Percentiles rank a stretch among this genome's conserved stretches.
These are phyloP conservation scores for Dinochytrium kinnereticum DNA, from an alignment of 371 early-diverging fungal genomes.

Conservation along the genomic window DNA sequence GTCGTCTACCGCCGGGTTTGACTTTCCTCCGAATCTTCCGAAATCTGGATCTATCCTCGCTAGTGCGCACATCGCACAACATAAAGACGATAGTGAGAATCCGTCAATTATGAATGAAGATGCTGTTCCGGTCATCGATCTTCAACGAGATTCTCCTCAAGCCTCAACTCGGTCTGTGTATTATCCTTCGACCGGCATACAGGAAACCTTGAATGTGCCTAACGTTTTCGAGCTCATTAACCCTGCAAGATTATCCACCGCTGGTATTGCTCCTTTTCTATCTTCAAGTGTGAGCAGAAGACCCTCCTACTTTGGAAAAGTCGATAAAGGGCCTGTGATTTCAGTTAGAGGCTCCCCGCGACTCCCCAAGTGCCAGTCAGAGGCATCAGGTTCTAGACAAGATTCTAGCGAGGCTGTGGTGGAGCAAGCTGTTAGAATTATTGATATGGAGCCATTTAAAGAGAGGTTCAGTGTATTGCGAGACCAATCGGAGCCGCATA, in stretches of 20 bases:
- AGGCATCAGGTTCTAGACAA: too few relatives aligned
- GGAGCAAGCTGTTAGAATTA: too few relatives aligned
- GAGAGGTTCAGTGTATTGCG: too few relatives aligned
- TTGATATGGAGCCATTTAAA: too few relatives aligned
- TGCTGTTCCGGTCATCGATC: background rate
- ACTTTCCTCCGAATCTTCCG: background rate
- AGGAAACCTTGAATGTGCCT: background rate
- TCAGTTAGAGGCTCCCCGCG: too few relatives aligned
- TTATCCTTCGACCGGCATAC: background rate
- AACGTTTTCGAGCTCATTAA: background rate
- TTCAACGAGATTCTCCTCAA: background rate
- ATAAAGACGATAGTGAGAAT: background rate
- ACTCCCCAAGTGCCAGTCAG: too few relatives aligned
- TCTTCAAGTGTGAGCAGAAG: background rate
- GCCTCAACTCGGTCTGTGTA: background rate
- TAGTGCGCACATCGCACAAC: background rate
- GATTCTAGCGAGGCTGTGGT: too few relatives aligned
- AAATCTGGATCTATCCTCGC: slow-evolving; percentile 8
- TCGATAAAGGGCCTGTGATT: too few relatives aligned
- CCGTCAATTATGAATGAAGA: background rate
- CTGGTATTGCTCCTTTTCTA: background rate
- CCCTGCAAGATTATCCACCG: background rate
- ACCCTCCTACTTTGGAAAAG: too few relatives aligned
- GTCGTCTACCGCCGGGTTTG: background rate
- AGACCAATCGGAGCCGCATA: too few relatives aligned